Percentiles rank a stretch among this genome's conserved stretches.
phyloP scores from a whole-genome alignment of 2,329 filamentous ascomycete genomes.

The Ophiostoma sp. region DNA sequence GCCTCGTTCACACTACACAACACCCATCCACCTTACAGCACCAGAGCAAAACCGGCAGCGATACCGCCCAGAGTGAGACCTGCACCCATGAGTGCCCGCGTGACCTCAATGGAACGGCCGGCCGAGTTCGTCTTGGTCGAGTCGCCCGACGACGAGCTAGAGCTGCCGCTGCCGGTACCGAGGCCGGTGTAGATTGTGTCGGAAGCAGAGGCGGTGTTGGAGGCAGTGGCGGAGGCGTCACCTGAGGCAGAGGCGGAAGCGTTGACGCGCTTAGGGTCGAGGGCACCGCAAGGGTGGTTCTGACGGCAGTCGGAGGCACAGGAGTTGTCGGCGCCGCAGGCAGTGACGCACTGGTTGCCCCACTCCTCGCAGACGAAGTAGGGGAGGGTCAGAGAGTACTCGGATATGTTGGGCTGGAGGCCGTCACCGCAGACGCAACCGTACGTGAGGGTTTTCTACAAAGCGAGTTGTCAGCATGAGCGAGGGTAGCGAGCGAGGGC shows the following conservation, averaged over 20 bases:
- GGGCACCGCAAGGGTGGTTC: slow-evolving; percentile 72
- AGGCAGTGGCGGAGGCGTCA: slow-evolving; percentile 41
- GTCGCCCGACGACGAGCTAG: slow-evolving; percentile 11
- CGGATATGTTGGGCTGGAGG: slow-evolving; percentile 67
- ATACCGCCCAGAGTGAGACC: slow-evolving; percentile 32
- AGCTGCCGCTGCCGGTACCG: slow-evolving; percentile 24
- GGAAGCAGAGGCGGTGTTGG: slow-evolving; percentile 33
- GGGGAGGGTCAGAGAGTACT: slow-evolving; percentile 77
- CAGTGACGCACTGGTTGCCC: slow-evolving; percentile 65
- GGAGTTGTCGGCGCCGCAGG: slow-evolving; percentile 55
- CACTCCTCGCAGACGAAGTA: slow-evolving; percentile 74
- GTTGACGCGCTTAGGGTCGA: slow-evolving; percentile 62
- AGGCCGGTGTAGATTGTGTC: slow-evolving; percentile 43
- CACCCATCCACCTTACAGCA: slow-evolving; percentile 43
- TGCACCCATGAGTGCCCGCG: slow-evolving; percentile 31
- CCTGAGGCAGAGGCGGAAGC: slow-evolving; percentile 48
- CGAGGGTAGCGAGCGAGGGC: background rate
- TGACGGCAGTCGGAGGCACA: slow-evolving; percentile 63
- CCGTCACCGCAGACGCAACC: slow-evolving; percentile 70
- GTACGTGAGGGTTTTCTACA: slow-evolving; percentile 62
- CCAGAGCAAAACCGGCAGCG: slow-evolving; percentile 36
- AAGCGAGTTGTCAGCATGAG: background rate
- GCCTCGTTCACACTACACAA: background rate
- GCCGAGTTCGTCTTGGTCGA: slow-evolving; percentile 22
- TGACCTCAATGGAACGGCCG: slow-evolving; percentile 38